These are phyloP conservation scores for Ceraceosorus bombacis DNA, from an alignment of 1,284 basidiomycete genomes.

Conservation along the genomic window DNA sequence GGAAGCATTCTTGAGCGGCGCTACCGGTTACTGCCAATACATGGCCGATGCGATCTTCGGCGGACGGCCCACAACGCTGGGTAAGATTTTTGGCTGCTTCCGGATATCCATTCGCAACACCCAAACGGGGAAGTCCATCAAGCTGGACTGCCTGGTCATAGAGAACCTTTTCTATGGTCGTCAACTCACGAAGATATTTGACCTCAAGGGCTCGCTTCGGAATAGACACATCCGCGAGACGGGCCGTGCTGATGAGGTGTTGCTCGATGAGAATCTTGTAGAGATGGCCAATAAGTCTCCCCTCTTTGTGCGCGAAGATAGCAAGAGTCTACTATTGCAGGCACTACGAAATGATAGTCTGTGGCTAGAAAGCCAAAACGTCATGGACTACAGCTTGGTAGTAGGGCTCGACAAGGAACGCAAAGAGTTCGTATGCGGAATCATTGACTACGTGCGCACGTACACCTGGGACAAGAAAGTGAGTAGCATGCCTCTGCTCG, in stretches of 20 bases:
- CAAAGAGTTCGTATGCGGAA: slow-evolving; percentile 67
- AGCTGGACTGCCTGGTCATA: slow-evolving; percentile 95
- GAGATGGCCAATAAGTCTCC: slow-evolving; percentile 59
- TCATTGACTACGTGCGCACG: slow-evolving; percentile 88
- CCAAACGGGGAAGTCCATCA: slow-evolving; percentile 66
- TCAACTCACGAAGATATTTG: slow-evolving; percentile 62
- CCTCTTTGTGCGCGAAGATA: slow-evolving; percentile 88
- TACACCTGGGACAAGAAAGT: slow-evolving; percentile 95
- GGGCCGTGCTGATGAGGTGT: slow-evolving; percentile 77
- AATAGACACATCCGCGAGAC: slow-evolving; percentile 68
- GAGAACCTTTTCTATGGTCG: slow-evolving; percentile 91
- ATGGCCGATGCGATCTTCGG: slow-evolving; percentile 58
- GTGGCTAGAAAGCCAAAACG: slow-evolving; percentile 84
- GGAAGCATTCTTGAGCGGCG: slow-evolving; percentile 92
- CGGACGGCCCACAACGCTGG: slow-evolving; percentile 82
- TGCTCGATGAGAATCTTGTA: slow-evolving; percentile 86
- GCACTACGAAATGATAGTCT: slow-evolving; percentile 75
- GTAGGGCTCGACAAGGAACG: slow-evolving; percentile 62
- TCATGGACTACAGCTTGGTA: slow-evolving; percentile 96
- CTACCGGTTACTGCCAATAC: slow-evolving; percentile 94
- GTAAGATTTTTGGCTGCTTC: slow-evolving; percentile 92
- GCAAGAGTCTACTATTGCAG: slow-evolving; percentile 81
- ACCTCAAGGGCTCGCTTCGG: slow-evolving; percentile 45
- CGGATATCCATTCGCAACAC: slow-evolving; percentile 86
- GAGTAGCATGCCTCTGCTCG: background rate